Evolutionary conservation across 257 asterid genomes (phyloP).

Genomic region (Pogostemon cablin): DNA sequence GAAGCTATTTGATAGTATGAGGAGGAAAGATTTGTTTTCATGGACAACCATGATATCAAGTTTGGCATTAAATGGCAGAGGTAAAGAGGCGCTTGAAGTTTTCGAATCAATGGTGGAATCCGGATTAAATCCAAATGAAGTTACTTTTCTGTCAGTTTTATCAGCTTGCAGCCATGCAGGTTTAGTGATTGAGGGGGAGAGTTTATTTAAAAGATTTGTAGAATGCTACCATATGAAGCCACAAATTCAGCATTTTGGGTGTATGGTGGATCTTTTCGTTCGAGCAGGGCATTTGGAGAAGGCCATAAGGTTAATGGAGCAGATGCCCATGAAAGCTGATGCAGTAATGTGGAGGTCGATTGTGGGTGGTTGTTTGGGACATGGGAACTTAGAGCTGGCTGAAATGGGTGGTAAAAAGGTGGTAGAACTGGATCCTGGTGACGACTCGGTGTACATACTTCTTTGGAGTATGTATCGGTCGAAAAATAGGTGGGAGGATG

Average conservation of each 20-base stretch:
- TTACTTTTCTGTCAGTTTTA: conserved; percentile 66
- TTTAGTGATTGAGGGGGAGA: conserved; percentile 68
- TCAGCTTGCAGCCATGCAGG: conserved; percentile 84
- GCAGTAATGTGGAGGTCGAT: conserved; percentile 79
- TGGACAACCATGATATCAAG: conserved; percentile 79
- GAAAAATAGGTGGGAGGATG: conserved; percentile 59
- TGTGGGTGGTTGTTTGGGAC: conserved; percentile 54
- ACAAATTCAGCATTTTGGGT: conserved; percentile 68
- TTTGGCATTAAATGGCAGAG: conserved; percentile 71
- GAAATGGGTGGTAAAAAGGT: conserved; percentile 58
- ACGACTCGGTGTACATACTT: conserved; percentile 67
- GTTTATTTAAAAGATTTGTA: conserved; percentile 45
- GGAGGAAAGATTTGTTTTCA: conserved; percentile 62
- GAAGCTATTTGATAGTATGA: conserved; percentile 50
- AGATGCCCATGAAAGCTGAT: conserved; percentile 76
- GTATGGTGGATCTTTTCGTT: conserved; percentile 76
- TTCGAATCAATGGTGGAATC: conserved; percentile 64
- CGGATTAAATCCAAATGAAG: conserved; percentile 58
- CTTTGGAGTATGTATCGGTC: conserved; percentile 62
- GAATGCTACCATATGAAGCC: conserved; percentile 42
- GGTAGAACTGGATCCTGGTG: conserved; percentile 64
- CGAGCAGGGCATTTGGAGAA: conserved; percentile 66
- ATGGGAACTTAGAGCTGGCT: conserved; percentile 61
- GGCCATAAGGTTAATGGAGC: conserved; percentile 48
- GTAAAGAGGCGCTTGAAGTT: conserved; percentile 55